Evolutionary conservation across 2,329 filamentous ascomycete species (phyloP), one percentile per base, ranked within the genome.

Genomic region (Coniochaeta sp.): DNA sequence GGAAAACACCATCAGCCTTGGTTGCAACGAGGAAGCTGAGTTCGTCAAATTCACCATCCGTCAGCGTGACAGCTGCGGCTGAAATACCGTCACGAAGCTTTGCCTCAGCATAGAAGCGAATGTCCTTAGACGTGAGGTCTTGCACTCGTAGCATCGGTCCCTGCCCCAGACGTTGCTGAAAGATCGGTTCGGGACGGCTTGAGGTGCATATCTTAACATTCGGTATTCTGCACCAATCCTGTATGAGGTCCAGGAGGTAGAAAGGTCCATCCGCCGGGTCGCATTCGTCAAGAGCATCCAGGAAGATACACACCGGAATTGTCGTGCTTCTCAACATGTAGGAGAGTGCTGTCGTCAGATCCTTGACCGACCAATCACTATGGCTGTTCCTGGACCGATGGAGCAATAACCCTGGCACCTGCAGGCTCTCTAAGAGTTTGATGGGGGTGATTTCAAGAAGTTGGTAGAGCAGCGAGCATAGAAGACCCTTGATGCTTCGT

Each of bases 221-320:
- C 10, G 40, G 40, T 4, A 44, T 14, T n/a, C 17, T 22, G 16
- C 19, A 22, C 17, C 6, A 22, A 6, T 44, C 19, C 5, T 44
- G 17, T 17, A 44, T 44, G 40, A 44, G 40, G 17, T 44, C 40
- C 40, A 44, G 40, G 17, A 44, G 17, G 6, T 4, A 4, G 19
- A 44, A 44, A 17, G 16, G 40, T 44, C 19, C 40, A 12, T 61
- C 24, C 14, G 30, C 36, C 2, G 32, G 14, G 17, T 24, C 38
- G 2, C 62, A 58, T 28, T 63, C 62, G 56, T 63, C 62, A 8
- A 62, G 58, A 4, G 58, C 60, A 24, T 63, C 62, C 1, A 63
- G 8, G 50, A 63, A 60, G 30, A 32, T 32, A 32, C 4, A 9
- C 30, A 32, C 30, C 30, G 30, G 9, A 9, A 4, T 32, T 32